Evolutionary conservation across 2,329 filamentous ascomycete genomes (phyloP), one percentile per base, ranked within the genome.

Genomic region (Alternaria consortialis): DNA sequence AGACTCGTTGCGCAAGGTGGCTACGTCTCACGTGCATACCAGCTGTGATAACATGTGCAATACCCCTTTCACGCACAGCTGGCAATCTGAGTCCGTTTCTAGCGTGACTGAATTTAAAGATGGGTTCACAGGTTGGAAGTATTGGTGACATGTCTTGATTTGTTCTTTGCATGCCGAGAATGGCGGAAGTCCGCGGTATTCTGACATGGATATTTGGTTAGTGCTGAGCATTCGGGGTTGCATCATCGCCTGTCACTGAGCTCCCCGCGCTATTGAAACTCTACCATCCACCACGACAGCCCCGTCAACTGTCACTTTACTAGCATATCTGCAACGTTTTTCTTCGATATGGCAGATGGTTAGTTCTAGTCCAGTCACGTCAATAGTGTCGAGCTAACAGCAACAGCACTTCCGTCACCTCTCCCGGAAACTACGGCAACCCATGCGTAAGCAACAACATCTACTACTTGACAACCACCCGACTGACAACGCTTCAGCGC

Each of bases 381-480:
- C 31, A 8, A 52, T 12, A 17, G 6, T 2, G 31, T 36, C 39
- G 37, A 23, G 25, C 53, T 53, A 37, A 61, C 52, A 34, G 31
- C 53, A 51, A 71, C 53, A 56, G 51, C 87, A 86, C 7, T 87
- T 34, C 88, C 88, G 71, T 84, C 85, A 51, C 90, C 87, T 85
- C 86, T 90, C 63, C 84, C 80, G 15, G 78, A 90, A 63, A 83
- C 80, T 9, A 76, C 76, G 51, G 80, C 79, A 52, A 71, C 81
- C 27, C 70, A 80, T 70, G 81, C 76, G 81, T 83, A 81, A 71
- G 80, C 70, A 65, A 42, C 46, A 51, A 20, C 48, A 29, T 34
- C 11, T 40, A 29, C 43, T n/a, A 25, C 37, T 57, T n/a, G 13
- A 3, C 51, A 51, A 17, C 27, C 44, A 44, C 39, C n/a, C 53